Base-by-base conservation (phyloP, 768 basidiomycete genomes). In the Rhodotorula diobovata region DNA sequence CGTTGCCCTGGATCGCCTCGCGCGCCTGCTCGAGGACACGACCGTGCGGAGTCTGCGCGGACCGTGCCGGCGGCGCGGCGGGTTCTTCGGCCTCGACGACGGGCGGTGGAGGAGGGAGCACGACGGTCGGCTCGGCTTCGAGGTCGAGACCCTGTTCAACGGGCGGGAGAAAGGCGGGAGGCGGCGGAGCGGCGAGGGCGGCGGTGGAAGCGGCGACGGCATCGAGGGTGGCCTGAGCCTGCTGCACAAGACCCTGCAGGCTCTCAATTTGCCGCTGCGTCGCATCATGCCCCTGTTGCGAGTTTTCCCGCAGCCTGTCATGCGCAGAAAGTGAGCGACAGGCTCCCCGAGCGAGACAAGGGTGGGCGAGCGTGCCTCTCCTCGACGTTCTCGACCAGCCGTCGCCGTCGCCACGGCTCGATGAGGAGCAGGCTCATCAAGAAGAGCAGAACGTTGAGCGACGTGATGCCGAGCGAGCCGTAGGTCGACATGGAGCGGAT, bases 401-500 rank as follows among this genome's bases (percentile, higher is more conserved):
- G 83, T 76, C 86, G 85, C 71, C 96, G 85, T 81, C 97, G 97
- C 91, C 93, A 99, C 1, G 96, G 96, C 80, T 99, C 96, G 65
- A 99, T 92, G 62, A 95, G 81, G 23, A 90, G 79, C 74, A 97
- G 91, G 16, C 96, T 95, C 71, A 89, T 81, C 67, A 98, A 81
- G 80, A 99, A 99, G 59, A 99, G 89, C 63, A 90, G 71, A 81
- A 98, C 81, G 81, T 99, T 99, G 71, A 95, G 85, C 21, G 87
- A 88, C 34, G 97, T 84, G 64, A 87, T 94, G 11, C 87, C 88
- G 68, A 97, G 82, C 51, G 89, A 89, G 7, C 93, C 94, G 79
- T 97, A 97, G 10, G 96, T 97, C 72, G 91, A 93, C 37, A 90
- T 89, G 76, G 90, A 92, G 46, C 96, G 87, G 70, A 99, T 96